phyloP scores from a whole-genome alignment of 2,329 filamentous ascomycete species.

The Arthrobotrys megalospora region DNA sequence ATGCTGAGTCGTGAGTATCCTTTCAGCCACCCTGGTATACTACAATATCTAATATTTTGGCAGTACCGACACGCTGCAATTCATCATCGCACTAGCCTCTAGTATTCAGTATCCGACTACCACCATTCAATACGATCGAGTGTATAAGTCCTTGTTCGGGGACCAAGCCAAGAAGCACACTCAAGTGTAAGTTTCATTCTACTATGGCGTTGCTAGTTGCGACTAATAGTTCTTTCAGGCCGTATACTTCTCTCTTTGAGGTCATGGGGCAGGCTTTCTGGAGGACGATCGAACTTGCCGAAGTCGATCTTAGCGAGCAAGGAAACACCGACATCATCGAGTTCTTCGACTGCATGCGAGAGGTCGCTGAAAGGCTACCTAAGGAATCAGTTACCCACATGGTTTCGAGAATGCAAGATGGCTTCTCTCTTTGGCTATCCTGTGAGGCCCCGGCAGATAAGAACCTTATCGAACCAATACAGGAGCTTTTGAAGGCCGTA shows the following conservation, averaged over 20 bases:
- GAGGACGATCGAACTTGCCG: constrained; percentile 47
- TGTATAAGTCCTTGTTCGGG: constrained; percentile 52
- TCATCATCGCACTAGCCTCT: constrained; percentile 30
- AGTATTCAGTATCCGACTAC: constrained; percentile 40
- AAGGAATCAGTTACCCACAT: constrained; percentile 44
- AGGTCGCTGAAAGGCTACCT: constrained; percentile 31
- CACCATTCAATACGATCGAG: constrained; percentile 46
- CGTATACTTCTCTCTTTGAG: constrained; percentile 45
- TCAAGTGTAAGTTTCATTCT: constrained; percentile 37
- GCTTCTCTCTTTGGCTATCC: constrained; percentile 53
- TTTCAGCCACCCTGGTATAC: not conserved
- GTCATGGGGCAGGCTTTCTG: constrained; percentile 54
- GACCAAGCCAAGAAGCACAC: constrained; percentile 41
- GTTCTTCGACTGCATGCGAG: constrained; percentile 43
- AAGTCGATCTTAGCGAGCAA: constrained; percentile 34
- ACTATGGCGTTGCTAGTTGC: not conserved
- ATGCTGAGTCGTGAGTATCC: constrained; percentile 50
- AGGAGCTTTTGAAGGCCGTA: constrained; percentile 33
- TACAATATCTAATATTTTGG: not conserved
- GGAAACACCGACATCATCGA: constrained; percentile 39
- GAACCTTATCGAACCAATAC: constrained; percentile 28
- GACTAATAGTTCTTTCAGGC: constrained; percentile 27
- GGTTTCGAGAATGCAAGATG: constrained; percentile 44
- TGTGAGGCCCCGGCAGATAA: constrained; percentile 37
- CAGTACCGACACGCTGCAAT: constrained; percentile 46